A percentile compares a stretch with the other conserved stretches of the same genome.
phyloP scores from a whole-genome alignment of 169 alveolate species.

The Plasmodium gonderi region DNA sequence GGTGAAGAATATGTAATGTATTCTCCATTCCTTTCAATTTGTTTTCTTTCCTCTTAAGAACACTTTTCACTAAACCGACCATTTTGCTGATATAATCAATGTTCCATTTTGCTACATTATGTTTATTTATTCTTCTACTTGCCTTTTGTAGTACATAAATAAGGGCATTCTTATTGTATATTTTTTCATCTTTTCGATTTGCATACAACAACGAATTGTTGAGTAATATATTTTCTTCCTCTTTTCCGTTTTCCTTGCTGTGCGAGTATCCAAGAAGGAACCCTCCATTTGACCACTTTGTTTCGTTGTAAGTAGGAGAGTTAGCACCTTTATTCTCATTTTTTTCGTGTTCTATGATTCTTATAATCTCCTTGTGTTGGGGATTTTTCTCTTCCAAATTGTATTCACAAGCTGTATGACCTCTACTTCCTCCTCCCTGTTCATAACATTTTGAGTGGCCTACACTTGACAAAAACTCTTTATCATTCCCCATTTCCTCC shows the following conservation, averaged over 20 bases:
- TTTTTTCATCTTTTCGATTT: neutral
- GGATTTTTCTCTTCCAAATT: too few relatives aligned
- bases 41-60: neutral
- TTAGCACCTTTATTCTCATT: too few relatives aligned
- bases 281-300: too few relatives aligned
- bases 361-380: too few relatives aligned
- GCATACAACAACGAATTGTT: neutral
- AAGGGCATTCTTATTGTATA: neutral
- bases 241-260: neutral
- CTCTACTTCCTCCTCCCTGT: neutral
- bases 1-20: neutral
- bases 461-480: neutral
- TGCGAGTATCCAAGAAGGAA: too few relatives aligned
- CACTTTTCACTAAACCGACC: neutral
- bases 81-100: neutral
- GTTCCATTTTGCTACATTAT: conserved; percentile 14
- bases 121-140: conserved; percentile 11
- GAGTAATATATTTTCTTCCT: neutral
- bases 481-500: neutral
- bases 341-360: too few relatives aligned
- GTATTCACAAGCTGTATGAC: too few relatives aligned
- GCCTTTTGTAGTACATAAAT: neutral
- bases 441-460: neutral
- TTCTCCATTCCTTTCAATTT: neutral
- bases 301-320: too few relatives aligned